Evolutionary conservation across 1,284 basidiomycete species (phyloP), one percentile per base, ranked within the genome.

Genomic region (Sutorius eximius): DNA sequence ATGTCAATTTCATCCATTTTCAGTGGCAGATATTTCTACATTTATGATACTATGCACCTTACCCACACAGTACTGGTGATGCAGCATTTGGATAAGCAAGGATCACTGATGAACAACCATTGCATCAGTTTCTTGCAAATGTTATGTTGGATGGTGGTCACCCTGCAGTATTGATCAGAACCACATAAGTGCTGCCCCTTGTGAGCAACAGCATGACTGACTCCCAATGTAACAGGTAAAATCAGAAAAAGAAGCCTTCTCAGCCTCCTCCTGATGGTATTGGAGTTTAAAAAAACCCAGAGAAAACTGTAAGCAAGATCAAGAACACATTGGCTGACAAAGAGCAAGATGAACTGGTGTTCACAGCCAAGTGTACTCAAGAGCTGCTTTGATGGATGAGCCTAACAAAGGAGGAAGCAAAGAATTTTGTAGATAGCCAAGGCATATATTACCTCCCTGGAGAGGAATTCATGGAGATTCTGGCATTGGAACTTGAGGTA

Each of bases 11-110:
- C 45, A 0, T 52, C 55, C 0, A 47, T 64, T 0, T 57, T 63
- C 27, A 63, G 15, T 0, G 44, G 61, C 0, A 49, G 46, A 0
- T 65, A 63, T 0, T 65, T 58, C 1, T 63, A 42, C 24, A 45
- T 8, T 7, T 63, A 58, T 4, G 10, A 58, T 0, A 65, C 46
- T 0, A 61, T 60, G 51, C 53, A 60, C 2, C 27, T 60, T 0
- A 63, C 45, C 0, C 9, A 20, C 0, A 24, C 34, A 0, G 51
- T 55, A 0, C 47, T 58, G 0, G 43, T 16, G 0, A 3, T 58
- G 20, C 1, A 1, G 0, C 1, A 5, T 0, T 1, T 37, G 0
- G 27, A 36, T 0, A 1, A 48, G 3, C 6, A 48, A 0, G 37
- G n/a, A 0, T 8, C 24, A 0, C 49, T 61, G 0, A 60, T 52